These are phyloP conservation scores for Borovskyia barvae DNA, from an alignment of 208 protist genomes.

Conservation along the genomic window DNA sequence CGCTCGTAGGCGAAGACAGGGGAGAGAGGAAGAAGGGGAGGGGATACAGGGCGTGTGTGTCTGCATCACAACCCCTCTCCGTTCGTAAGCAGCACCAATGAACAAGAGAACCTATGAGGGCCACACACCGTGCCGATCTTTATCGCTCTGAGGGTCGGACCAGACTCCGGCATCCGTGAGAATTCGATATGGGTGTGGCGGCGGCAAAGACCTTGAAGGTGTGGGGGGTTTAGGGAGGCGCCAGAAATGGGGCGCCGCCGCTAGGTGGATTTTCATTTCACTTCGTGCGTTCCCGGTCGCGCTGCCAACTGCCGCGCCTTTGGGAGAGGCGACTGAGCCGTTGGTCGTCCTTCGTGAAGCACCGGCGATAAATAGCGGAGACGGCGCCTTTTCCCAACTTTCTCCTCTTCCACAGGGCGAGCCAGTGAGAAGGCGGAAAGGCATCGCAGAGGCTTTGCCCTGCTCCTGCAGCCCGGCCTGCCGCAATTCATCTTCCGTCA, in stretches of 20 bases:
- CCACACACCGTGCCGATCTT: conserved; percentile 14
- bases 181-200: neutral
- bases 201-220: too few species aligned
- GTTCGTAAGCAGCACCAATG: too few species aligned
- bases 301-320: neutral
- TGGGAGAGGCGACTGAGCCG: neutral
- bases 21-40: neutral
- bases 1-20: too few species aligned
- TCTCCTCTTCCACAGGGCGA: too few species aligned
- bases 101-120: conserved; percentile 1
- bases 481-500: neutral
- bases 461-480: conserved; percentile 6
- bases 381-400: too few species aligned
- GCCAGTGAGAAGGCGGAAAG: too few species aligned
- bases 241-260: conserved; percentile 12
- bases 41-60: too few species aligned
- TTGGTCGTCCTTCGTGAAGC: too few species aligned
- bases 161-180: too few species aligned
- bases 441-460: neutral
- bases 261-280: conserved; percentile 23
- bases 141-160: too few species aligned
- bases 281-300: neutral
- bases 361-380: too few species aligned
- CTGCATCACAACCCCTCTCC: too few species aligned
- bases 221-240: neutral